Evolutionary conservation across 768 basidiomycete species (phyloP), one percentile per base, ranked within the genome.

Genomic region (Trametes punicea): DNA sequence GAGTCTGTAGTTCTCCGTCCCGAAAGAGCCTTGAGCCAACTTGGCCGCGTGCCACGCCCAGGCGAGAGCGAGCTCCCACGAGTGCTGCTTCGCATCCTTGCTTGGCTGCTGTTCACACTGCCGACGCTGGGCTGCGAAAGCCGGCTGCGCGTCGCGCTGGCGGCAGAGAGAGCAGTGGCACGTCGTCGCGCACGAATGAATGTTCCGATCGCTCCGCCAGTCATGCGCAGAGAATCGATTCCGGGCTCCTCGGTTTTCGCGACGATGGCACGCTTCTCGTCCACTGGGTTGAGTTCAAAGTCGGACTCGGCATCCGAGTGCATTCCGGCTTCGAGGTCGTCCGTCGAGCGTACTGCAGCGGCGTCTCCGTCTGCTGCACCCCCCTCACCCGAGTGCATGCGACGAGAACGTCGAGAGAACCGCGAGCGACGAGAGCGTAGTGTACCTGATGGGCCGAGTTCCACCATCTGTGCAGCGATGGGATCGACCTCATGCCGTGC

Each of bases 121-220:
- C 42, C 50, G 10, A 45, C 34, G 21, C 41, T 30, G 13, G 45
- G 30, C 11, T 52, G 51, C 8, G 57, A 59, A 8, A 30, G 34
- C 1, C 16, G 58, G 41, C 58, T 55, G 6, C 56, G 48, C 5
- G 56, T 41, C 33, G 52, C 42, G 26, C 66, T 58, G 42, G 67
- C 55, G 20, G 52, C 57, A 10, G 63, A 64, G 13, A 67, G 50
- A 0, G 64, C 66, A 2, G 59, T 56, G 25, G 62, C 65, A 9
- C 67, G 56, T 20, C 67, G 64, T 40, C 63, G 63, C 0, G 85
- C 85, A 11, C 86, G 80, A 51, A 94, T 90, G 62, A 97, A 87
- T 62, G 88, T 90, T 5, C 95, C 93, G 21, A 96, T 77, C 0
- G 93, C 80, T 6, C 93, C 92, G 60, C 93, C 93, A 0, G 88